These are phyloP conservation scores for Paramarasmius palmivorus DNA, from an alignment of 1,284 basidiomycete species.

Conservation along the genomic window DNA sequence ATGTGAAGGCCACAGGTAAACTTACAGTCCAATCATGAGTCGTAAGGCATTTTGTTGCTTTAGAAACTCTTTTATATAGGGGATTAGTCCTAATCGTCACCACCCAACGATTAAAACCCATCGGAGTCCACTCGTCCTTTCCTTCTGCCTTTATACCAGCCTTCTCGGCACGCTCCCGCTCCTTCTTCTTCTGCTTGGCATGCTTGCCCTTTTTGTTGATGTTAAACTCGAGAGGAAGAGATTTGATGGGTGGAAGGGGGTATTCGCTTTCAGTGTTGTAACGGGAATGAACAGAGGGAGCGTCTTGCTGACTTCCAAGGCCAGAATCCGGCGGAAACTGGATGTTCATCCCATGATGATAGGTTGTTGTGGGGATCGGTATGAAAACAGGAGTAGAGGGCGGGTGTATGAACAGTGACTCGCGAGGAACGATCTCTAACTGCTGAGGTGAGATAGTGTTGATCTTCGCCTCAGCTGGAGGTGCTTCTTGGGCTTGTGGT, in stretches of 20 bases:
- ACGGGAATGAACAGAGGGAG: conserved; percentile 29
- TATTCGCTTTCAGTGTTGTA: conserved; percentile 50
- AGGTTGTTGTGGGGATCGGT: conserved; percentile 8
- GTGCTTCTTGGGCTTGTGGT: no score
- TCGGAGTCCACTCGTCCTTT: conserved; percentile 55
- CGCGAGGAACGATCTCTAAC: background rate
- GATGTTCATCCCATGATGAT: conserved; percentile 2
- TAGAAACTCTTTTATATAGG: conserved; percentile 63
- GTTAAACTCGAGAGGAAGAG: conserved; percentile 63
- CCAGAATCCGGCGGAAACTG: conserved; percentile 21
- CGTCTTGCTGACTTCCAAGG: conserved; percentile 17
- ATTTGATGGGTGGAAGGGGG: conserved; percentile 59
- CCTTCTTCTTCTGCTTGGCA: conserved; percentile 54
- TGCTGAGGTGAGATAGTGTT: background rate
- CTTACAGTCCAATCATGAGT: conserved; percentile 80
- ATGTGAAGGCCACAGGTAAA: conserved; percentile 10
- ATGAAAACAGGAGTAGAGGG: conserved; percentile 13
- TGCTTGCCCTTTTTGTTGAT: conserved; percentile 52
- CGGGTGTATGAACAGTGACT: background rate
- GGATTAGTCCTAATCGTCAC: conserved; percentile 73
- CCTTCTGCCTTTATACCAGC: conserved; percentile 31
- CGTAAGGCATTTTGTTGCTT: conserved; percentile 72
- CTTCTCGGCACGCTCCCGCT: conserved; percentile 46
- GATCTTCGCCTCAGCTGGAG: no score
- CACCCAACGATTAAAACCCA: conserved; percentile 73